Evolutionary conservation across 164 flowering plant genomes (phyloP).

Genomic region (Berberis vulgaris): DNA sequence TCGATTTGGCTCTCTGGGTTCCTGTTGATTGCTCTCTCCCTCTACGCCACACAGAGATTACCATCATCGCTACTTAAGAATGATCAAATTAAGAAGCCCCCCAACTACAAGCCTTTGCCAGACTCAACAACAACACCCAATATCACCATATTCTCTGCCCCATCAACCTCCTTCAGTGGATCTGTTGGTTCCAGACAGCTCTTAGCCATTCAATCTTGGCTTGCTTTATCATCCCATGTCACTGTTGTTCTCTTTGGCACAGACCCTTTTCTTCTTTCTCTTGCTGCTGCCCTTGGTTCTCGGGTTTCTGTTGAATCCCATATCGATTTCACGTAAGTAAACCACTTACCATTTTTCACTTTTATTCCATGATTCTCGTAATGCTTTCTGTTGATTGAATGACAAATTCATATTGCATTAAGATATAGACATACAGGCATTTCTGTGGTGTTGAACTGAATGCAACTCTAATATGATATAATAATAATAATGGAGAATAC

Average conservation of each 20-base stretch:
- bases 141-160: conserved; percentile 63
- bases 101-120: conserved; percentile 2
- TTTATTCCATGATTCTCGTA: background rate
- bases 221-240: conserved; percentile 52
- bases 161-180: conserved; percentile 41
- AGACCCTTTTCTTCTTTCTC: conserved; percentile 45
- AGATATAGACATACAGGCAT: no score
- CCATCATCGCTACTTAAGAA: conserved; percentile 23
- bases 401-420: no score
- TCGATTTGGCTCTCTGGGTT: conserved; percentile 79
- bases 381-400: background rate
- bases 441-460: no score
- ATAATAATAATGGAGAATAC: no score
- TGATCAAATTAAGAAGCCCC: conserved; percentile 26
- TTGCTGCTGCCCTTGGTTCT: conserved; percentile 41
- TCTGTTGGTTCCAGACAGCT: conserved; percentile 46
- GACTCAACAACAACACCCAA: conserved; percentile 21
- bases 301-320: conserved; percentile 59
- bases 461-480: no score
- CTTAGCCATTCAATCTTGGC: conserved; percentile 83
- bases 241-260: conserved; percentile 62
- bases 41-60: conserved; percentile 52
- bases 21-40: conserved; percentile 54
- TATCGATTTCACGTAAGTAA: conserved; percentile 83
- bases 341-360: background rate